Percentiles rank a stretch among this genome's conserved stretches.
These are phyloP conservation scores for Ceratocystis cubensis DNA, from an alignment of 2,329 filamentous ascomycete species.

Conservation along the genomic window DNA sequence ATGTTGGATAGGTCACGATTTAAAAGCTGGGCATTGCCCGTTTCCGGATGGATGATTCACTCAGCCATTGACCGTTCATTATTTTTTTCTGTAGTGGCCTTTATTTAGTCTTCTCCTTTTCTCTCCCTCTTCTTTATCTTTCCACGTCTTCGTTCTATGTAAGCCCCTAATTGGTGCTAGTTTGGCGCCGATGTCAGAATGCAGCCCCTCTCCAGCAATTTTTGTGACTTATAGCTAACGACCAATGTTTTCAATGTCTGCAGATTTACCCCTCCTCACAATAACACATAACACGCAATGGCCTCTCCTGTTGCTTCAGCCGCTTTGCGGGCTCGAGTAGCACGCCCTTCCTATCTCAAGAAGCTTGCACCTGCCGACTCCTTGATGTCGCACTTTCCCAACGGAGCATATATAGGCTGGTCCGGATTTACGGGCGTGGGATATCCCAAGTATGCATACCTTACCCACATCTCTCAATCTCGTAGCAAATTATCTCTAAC, in stretches of 20 bases:
- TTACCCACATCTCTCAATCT: background rate
- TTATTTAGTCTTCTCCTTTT: slow-evolving; percentile 15
- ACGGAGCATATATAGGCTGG: slow-evolving; percentile 82
- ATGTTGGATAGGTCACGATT: background rate
- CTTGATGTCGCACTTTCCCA: slow-evolving; percentile 66
- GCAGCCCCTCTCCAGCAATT: background rate
- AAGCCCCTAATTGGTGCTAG: background rate
- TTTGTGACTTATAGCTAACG: background rate
- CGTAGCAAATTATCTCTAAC: background rate
- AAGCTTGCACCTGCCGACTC: slow-evolving; percentile 73
- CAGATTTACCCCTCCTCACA: slow-evolving; percentile 8
- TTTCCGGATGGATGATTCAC: background rate
- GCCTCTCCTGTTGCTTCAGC: slow-evolving; percentile 50
- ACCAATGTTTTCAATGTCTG: slow-evolving; percentile 15
- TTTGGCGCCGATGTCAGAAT: background rate
- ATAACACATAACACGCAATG: slow-evolving; percentile 28
- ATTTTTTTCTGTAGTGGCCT: slow-evolving; percentile 12
- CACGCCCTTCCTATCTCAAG: slow-evolving; percentile 62
- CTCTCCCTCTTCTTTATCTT: slow-evolving; percentile 12
- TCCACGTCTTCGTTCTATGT: background rate
- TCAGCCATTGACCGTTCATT: background rate
- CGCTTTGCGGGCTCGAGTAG: slow-evolving; percentile 61
- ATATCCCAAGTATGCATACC: slow-evolving; percentile 54
- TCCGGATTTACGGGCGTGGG: slow-evolving; percentile 83
- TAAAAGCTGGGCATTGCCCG: slow-evolving; percentile 1